Percentiles rank a stretch among this genome's conserved stretches.
Conservation (phyloP, 257 asterid species). For the Capsicum chinense region DNA sequence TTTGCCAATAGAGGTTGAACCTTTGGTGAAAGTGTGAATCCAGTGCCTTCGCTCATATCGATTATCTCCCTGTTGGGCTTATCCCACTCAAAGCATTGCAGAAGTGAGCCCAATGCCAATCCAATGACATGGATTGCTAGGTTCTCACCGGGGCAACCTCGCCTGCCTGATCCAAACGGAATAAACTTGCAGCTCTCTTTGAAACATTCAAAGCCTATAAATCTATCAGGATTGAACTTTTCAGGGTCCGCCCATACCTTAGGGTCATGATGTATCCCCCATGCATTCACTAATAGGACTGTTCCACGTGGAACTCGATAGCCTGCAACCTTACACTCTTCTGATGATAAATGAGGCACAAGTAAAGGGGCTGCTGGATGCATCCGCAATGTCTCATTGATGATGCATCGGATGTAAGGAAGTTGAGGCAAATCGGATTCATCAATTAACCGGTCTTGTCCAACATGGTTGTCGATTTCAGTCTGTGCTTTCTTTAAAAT, state of each 20-base stretch:
- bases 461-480: conserved; percentile 40
- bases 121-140: conserved; percentile 58
- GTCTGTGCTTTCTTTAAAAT: conserved; percentile 40
- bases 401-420: conserved; percentile 55
- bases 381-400: conserved; percentile 63
- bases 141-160: conserved; percentile 78
- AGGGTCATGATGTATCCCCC: conserved; percentile 73
- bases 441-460: conserved; percentile 32
- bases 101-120: conserved; percentile 55
- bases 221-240: conserved; percentile 66
- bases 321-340: conserved; percentile 63
- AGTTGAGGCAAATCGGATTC: conserved; percentile 47
- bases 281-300: conserved; percentile 56
- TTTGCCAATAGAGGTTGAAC: conserved; percentile 56
- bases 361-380: conserved; percentile 65
- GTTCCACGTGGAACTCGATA: conserved; percentile 55
- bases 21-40: conserved; percentile 52
- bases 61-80: conserved; percentile 42
- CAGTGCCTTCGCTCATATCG: conserved; percentile 53
- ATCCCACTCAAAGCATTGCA: conserved; percentile 79
- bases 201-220: conserved; percentile 32
- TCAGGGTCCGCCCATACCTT: conserved; percentile 58
- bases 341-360: conserved; percentile 62
- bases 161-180: conserved; percentile 71
- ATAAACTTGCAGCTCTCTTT: conserved; percentile 43